Evolutionary conservation across 306 rosid genomes (phyloP).

Genomic region (Nissolia schottii): DNA sequence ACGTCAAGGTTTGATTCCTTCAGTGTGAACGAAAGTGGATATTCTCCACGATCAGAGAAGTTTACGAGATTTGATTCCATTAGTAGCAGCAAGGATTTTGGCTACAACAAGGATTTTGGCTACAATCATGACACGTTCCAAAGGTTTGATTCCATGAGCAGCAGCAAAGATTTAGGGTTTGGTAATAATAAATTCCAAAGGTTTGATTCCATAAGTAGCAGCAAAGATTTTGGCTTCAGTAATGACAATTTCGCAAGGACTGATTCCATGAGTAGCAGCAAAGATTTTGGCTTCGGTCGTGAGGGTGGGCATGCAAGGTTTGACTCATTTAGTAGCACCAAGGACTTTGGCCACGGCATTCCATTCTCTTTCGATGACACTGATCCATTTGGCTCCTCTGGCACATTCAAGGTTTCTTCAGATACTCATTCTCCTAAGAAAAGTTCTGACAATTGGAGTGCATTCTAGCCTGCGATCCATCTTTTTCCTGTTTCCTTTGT

Average conservation of each 20-base stretch:
- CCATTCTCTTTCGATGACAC: conserved; percentile 72
- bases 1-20: conserved; percentile 80
- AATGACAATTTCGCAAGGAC: conserved; percentile 29
- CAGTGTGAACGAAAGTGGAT: conserved; percentile 54
- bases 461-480: conserved; percentile 49
- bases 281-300: conserved; percentile 46
- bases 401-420: conserved; percentile 79
- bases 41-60: conserved; percentile 44
- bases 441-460: conserved; percentile 76
- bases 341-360: conserved; percentile 53
- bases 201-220: conserved; percentile 56
- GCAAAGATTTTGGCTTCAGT: conserved; percentile 46
- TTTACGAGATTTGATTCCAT: conserved; percentile 57
- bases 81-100: conserved; percentile 53
- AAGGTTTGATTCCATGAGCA: conserved; percentile 54
- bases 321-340: conserved; percentile 62
- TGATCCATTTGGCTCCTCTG: conserved; percentile 85
- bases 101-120: conserved; percentile 53
- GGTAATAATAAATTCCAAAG: conserved; percentile 21
- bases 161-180: conserved; percentile 53
- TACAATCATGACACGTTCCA: conserved; percentile 15
- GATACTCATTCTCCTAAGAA: conserved; percentile 64
- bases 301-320: conserved; percentile 60
- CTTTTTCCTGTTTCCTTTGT: conserved; percentile 3
- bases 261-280: conserved; percentile 56